A percentile compares a stretch with the other conserved stretches of the same genome.
phyloP scores from a whole-genome alignment of 1,139 yeast genomes.

The Hemisphaericaspora subhashii region DNA sequence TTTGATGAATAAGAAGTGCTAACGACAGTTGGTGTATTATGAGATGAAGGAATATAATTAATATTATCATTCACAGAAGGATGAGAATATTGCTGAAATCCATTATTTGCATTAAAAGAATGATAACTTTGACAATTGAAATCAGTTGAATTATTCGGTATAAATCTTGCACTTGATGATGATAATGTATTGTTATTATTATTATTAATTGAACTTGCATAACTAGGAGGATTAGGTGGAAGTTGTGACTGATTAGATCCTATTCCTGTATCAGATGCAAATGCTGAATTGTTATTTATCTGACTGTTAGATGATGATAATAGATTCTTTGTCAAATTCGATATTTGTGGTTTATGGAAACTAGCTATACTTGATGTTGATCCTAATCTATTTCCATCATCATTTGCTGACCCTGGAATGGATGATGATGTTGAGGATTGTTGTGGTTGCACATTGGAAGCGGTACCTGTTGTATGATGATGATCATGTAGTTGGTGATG shows the following conservation, averaged over 20 bases:
- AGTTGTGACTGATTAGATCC: conserved; percentile 5
- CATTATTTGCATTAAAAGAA: not conserved
- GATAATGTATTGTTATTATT: no score
- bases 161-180: conserved; percentile 1
- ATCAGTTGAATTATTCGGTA: conserved; percentile 8
- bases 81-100: conserved; percentile 6
- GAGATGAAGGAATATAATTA: conserved; percentile 46
- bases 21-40: conserved; percentile 57
- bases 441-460: not conserved
- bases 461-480: conserved; percentile 3
- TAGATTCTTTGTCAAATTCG: conserved; percentile 42
- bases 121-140: not conserved
- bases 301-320: conserved; percentile 19
- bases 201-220: conserved; percentile 5
- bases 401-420: not conserved
- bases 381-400: not conserved
- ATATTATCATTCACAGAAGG: conserved; percentile 24
- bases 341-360: conserved; percentile 23
- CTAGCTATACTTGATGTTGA: conserved; percentile 7
- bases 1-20: conserved; percentile 48
- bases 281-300: not conserved
- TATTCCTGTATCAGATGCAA: conserved; percentile 4
- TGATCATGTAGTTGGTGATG: conserved; percentile 6
- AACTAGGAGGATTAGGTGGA: conserved; percentile 9
- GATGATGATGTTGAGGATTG: not conserved